Percentiles rank a stretch among this genome's conserved stretches.
phyloP scores from a whole-genome alignment of 495 filamentous ascomycete genomes.

The Talaromyces wortmannii region DNA sequence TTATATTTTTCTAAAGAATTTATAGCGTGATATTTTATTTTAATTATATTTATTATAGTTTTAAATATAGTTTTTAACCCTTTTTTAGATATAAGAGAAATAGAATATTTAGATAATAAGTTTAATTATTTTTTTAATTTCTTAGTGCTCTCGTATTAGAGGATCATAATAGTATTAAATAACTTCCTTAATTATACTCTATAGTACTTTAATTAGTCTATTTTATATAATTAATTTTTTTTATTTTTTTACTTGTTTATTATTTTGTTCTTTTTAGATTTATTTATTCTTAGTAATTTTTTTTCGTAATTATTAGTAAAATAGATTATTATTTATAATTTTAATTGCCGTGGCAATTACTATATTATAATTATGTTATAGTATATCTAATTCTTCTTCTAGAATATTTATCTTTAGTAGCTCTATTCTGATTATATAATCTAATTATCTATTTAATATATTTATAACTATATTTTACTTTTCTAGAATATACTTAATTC shows the following conservation, averaged over 20 bases:
- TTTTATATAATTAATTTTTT: constrained; percentile 8
- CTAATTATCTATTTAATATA: constrained; percentile 3
- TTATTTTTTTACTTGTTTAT: not conserved
- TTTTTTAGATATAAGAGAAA: not conserved
- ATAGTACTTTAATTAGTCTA: constrained; percentile 5
- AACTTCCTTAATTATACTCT: not conserved
- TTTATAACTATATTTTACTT: constrained; percentile 7
- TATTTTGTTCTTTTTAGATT: not conserved
- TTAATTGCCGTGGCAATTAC: not conserved
- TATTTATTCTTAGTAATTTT: not conserved
- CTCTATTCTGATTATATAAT: constrained; percentile 6
- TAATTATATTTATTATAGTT: constrained; percentile 2
- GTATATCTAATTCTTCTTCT: constrained; percentile 1
- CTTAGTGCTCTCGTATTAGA: not conserved
- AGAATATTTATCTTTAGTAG: constrained; percentile 6
- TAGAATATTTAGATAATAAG: constrained; percentile 5
- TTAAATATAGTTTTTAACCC: constrained; percentile 6
- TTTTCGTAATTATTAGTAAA: not conserved
- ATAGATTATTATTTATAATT: not conserved
- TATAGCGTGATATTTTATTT: not conserved
- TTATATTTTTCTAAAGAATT: constrained; percentile 9
- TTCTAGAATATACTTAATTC: constrained; percentile 9
- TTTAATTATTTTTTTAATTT: constrained; percentile 5
- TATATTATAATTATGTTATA: constrained; percentile 3
- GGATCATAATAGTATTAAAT: constrained; percentile 4